Evolutionary conservation across 257 asterid genomes (phyloP).

Genomic region (Solanum ossicruentum): DNA sequence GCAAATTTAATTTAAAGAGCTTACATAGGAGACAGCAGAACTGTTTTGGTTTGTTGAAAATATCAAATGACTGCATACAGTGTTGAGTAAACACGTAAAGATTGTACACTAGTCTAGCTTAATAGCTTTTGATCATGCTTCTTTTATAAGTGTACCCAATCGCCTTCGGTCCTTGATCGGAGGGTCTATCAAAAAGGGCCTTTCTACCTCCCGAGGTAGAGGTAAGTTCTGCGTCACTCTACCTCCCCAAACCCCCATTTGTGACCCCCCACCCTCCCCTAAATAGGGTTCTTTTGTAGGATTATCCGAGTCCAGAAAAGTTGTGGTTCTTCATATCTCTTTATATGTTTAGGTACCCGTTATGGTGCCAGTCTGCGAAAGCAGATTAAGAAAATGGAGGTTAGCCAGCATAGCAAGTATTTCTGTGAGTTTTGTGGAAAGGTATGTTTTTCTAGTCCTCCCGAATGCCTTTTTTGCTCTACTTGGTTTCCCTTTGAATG

Average conservation of each 20-base stretch:
- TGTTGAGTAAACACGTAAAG: background rate
- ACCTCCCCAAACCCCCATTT: too few relatives aligned
- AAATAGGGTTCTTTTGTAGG: background rate
- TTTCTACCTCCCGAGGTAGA: too few relatives aligned
- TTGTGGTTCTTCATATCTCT: background rate
- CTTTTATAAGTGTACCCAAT: too few relatives aligned
- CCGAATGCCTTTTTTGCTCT: background rate
- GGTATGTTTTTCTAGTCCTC: constrained; percentile 4
- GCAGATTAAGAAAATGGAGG: constrained; percentile 45
- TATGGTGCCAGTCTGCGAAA: constrained; percentile 42
- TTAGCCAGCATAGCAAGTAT: constrained; percentile 35
- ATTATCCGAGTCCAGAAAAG: too few relatives aligned
- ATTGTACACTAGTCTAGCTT: background rate
- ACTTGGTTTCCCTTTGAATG: background rate
- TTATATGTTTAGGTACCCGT: constrained; percentile 19
- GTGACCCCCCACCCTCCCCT: too few relatives aligned
- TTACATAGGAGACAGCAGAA: background rate
- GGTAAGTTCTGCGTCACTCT: too few relatives aligned
- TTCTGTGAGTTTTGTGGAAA: constrained; percentile 39
- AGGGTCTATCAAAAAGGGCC: too few relatives aligned
- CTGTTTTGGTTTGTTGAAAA: background rate
- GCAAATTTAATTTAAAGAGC: background rate
- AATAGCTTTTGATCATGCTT: background rate
- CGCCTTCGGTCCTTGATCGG: background rate
- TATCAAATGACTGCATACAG: background rate